Conservation (phyloP, 306 rosid species). For the Hippophae tibetana region DNA sequence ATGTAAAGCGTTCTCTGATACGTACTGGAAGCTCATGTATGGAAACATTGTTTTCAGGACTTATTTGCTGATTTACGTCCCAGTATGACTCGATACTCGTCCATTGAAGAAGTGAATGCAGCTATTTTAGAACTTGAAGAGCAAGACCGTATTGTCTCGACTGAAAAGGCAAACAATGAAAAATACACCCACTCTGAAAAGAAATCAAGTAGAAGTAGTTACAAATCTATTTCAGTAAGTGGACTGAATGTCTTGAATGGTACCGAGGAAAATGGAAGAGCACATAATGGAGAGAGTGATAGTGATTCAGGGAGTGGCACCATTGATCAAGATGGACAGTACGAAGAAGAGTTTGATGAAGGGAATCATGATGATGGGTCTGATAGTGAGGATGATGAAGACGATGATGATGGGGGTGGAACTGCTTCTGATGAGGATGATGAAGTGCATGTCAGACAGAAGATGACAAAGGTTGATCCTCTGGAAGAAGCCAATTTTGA, state of each 20-base stretch:
- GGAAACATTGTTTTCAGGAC: constrained; percentile 43
- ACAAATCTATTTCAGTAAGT: constrained; percentile 34
- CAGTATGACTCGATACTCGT: constrained; percentile 72
- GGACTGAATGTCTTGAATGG: constrained; percentile 57
- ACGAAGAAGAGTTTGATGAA: constrained; percentile 75
- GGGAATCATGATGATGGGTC: constrained; percentile 72
- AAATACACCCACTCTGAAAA: constrained; percentile 63
- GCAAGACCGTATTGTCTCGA: constrained; percentile 45
- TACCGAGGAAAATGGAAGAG: constrained; percentile 48
- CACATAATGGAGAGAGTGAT: constrained; percentile 60
- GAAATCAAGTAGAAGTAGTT: constrained; percentile 39
- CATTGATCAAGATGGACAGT: constrained; percentile 59
- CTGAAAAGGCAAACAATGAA: constrained; percentile 61
- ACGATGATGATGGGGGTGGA: constrained; percentile 61
- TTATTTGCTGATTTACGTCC: constrained; percentile 90
- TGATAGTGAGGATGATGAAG: constrained; percentile 79
- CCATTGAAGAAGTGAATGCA: constrained; percentile 75
- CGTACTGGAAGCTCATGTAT: constrained; percentile 12
- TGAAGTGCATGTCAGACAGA: constrained; percentile 92
- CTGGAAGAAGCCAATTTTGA: constrained; percentile 84
- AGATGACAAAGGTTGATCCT: constrained; percentile 76
- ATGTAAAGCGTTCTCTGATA: background rate
- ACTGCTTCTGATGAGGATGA: constrained; percentile 92
- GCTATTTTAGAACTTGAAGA: constrained; percentile 87
- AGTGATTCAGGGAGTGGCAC: constrained; percentile 84